These are phyloP conservation scores for Elaeagnus macrophylla DNA, from an alignment of 306 rosid species.

Conservation along the genomic window DNA sequence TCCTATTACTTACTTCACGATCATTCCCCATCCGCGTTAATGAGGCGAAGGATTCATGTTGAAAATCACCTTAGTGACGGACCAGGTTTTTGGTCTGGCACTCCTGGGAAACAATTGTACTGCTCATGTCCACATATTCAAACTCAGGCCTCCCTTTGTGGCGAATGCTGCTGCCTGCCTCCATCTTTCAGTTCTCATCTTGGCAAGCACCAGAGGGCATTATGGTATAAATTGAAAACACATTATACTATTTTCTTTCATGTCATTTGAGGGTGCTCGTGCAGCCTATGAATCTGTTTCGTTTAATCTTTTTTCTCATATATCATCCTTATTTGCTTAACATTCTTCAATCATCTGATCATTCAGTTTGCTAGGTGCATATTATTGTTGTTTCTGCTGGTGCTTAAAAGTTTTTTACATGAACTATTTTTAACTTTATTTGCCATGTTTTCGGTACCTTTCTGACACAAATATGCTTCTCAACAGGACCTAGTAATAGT, in stretches of 20 bases:
- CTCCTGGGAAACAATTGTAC: constrained; percentile 15
- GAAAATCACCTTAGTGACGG: constrained; percentile 29
- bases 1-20: constrained; percentile 29
- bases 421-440: too few relatives aligned
- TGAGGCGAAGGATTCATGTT: constrained; percentile 26
- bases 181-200: constrained; percentile 16
- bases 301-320: background rate
- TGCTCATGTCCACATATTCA: constrained; percentile 29
- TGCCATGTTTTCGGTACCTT: too few relatives aligned
- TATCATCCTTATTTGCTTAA: background rate
- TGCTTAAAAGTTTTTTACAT: too few relatives aligned
- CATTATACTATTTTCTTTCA: background rate
- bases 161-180: constrained; percentile 24
- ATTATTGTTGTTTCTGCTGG: too few relatives aligned
- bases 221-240: background rate
- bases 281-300: too few relatives aligned
- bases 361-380: too few relatives aligned
- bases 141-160: constrained; percentile 17
- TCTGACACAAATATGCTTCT: too few relatives aligned
- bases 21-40: constrained; percentile 28
- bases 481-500: too few relatives aligned
- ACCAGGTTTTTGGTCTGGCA: constrained; percentile 18
- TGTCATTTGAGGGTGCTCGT: too few relatives aligned
- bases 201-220: constrained; percentile 22
- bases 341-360: too few relatives aligned